A percentile compares a stretch with the other conserved stretches of the same genome.
Evolutionary conservation across 2,329 filamentous ascomycete species (phyloP).

Genomic region (Colletotrichum sp.): DNA sequence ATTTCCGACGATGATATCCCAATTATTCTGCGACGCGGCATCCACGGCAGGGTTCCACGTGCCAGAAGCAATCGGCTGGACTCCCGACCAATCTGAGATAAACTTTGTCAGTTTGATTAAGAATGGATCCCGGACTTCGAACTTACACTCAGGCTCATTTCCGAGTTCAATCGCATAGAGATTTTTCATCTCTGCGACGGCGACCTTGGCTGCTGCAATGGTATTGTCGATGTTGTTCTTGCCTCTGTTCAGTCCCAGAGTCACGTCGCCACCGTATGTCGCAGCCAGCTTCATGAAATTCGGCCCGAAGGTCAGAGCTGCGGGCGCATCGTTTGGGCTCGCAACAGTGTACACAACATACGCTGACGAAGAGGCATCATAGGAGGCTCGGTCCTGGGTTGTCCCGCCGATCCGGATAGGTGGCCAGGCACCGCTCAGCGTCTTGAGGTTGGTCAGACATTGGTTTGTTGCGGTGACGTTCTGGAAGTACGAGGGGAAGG

Average conservation of each 20-base stretch:
- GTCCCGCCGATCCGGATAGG: constrained; percentile 64
- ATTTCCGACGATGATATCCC: constrained; percentile 39
- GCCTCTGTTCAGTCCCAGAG: constrained; percentile 58
- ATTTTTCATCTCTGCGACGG: constrained; percentile 49
- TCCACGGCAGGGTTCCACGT: constrained; percentile 41
- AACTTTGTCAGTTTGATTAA: neutral
- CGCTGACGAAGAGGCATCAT: constrained; percentile 47
- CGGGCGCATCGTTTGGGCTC: constrained; percentile 51
- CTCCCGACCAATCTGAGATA: constrained; percentile 36
- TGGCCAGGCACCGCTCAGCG: constrained; percentile 55
- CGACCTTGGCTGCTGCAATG: constrained; percentile 53
- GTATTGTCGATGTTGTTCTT: constrained; percentile 59
- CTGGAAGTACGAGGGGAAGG: constrained; percentile 59
- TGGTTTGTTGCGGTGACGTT: constrained; percentile 54
- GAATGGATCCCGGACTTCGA: neutral
- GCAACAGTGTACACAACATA: constrained; percentile 58
- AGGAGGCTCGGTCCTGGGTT: constrained; percentile 61
- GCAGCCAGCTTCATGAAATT: constrained; percentile 56
- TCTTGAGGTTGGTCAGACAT: constrained; percentile 57
- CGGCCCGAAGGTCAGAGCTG: constrained; percentile 55
- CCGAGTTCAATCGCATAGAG: constrained; percentile 60
- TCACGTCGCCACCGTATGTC: constrained; percentile 53
- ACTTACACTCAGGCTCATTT: constrained; percentile 61
- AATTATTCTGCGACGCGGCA: constrained; percentile 43
- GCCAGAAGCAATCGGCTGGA: constrained; percentile 42